These are phyloP conservation scores for Stentor coeruleus DNA, from an alignment of 73 alveolate species.

Conservation along the genomic window DNA sequence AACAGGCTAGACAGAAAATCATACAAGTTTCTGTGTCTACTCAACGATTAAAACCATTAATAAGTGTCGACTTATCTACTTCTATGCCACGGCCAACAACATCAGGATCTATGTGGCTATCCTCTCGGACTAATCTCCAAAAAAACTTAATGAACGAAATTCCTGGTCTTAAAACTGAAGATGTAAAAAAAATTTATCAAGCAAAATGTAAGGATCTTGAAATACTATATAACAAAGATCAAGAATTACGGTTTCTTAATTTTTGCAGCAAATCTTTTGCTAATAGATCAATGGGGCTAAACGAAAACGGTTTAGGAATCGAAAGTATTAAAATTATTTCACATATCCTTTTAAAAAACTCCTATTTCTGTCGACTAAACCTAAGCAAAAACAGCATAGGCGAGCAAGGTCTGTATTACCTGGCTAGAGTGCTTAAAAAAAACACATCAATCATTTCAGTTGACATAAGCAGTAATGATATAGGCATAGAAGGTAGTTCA, in stretches of 20 bases:
- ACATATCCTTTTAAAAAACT: not conserved
- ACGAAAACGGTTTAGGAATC: not conserved
- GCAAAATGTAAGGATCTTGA: conserved; percentile 22
- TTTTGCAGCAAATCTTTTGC: conserved; percentile 2
- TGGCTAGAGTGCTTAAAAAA: conserved; percentile 10
- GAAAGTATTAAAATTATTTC: not conserved
- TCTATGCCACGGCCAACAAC: too few relatives aligned
- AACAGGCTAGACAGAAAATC: too few relatives aligned
- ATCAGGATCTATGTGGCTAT: too few relatives aligned
- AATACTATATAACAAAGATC: not conserved
- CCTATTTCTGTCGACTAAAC: conserved; percentile 16
- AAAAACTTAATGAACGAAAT: too few relatives aligned
- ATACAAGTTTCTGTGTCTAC: too few relatives aligned
- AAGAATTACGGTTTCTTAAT: conserved; percentile 15
- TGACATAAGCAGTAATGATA: conserved; percentile 42
- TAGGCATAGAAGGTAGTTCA: conserved; percentile 37
- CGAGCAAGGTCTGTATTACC: conserved; percentile 30
- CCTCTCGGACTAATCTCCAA: too few relatives aligned
- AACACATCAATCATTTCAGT: conserved; percentile 27
- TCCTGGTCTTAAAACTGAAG: not conserved
- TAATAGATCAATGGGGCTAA: conserved; percentile 4
- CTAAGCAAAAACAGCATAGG: conserved; percentile 35
- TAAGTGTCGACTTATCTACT: too few relatives aligned
- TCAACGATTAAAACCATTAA: too few relatives aligned
- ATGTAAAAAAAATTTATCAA: not conserved